phyloP scores from a whole-genome alignment of 2,329 filamentous ascomycete genomes.

The Monosporascus sp. region DNA sequence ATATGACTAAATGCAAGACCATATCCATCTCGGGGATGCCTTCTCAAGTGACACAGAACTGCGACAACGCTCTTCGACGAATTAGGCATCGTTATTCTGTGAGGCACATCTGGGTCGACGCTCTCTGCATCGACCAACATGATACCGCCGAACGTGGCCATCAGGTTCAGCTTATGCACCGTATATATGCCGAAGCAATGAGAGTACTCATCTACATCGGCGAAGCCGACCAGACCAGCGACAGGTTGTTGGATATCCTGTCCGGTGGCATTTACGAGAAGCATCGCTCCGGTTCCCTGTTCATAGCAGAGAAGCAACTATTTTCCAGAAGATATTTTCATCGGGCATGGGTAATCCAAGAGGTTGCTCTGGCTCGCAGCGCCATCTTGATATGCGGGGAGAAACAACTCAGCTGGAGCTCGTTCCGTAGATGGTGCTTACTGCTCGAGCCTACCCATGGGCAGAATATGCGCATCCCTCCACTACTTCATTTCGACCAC shows the following conservation, averaged over 20 bases:
- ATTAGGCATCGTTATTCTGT: neutral
- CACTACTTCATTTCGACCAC: neutral
- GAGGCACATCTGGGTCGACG: conserved; percentile 4
- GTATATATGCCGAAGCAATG: conserved; percentile 6
- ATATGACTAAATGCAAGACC: neutral
- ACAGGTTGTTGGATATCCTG: neutral
- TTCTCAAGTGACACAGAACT: conserved; percentile 5
- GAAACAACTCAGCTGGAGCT: neutral
- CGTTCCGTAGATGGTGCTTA: neutral
- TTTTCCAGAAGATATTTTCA: conserved; percentile 6
- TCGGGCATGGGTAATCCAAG: conserved; percentile 9
- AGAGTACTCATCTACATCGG: conserved; percentile 5
- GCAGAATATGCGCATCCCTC: neutral
- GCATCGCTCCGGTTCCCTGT: neutral
- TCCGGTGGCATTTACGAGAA: neutral
- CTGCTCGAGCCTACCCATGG: no score
- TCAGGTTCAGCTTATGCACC: conserved; percentile 9
- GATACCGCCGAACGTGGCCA: conserved; percentile 5
- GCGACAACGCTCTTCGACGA: conserved; percentile 2
- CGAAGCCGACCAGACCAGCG: neutral
- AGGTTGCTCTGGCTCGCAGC: conserved; percentile 5
- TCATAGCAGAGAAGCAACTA: neutral
- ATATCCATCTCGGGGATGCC: conserved; percentile 2
- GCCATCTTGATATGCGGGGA: conserved; percentile 5
- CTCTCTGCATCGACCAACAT: neutral